phyloP scores from a whole-genome alignment of 352 stramenopile genomes.

The Pythium periplocum region DNA sequence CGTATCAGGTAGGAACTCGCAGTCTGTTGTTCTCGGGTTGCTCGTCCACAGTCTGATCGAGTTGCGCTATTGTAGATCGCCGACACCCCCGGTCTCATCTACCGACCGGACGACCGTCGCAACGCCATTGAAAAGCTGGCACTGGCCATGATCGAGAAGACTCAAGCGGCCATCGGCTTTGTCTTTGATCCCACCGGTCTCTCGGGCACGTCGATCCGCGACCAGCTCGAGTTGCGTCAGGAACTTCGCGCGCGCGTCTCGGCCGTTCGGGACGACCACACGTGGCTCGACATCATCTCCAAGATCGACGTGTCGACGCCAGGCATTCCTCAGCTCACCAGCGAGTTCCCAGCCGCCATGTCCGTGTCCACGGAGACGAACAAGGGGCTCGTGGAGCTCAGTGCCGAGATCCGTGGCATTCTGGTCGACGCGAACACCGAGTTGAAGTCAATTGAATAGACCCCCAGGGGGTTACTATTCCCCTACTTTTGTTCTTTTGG shows the following conservation, averaged over 20 bases:
- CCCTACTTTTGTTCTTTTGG: no score
- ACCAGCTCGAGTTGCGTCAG: slow-evolving; percentile 68
- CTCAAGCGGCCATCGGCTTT: slow-evolving; percentile 68
- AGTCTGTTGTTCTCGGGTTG: no score
- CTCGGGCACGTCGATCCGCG: slow-evolving; percentile 53
- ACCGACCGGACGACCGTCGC: slow-evolving; percentile 25
- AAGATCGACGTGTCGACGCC: slow-evolving; percentile 67
- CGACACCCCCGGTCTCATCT: slow-evolving; percentile 51
- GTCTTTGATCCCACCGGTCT: slow-evolving; percentile 73
- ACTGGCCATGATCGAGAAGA: slow-evolving; percentile 35
- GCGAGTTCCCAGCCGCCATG: slow-evolving; percentile 22
- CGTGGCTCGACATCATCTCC: slow-evolving; percentile 85
- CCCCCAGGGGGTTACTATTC: no score
- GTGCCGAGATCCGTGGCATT: slow-evolving; percentile 44
- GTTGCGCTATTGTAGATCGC: slow-evolving; percentile 43
- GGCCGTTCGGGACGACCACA: slow-evolving; percentile 30
- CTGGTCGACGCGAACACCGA: slow-evolving; percentile 22
- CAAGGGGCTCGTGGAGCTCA: slow-evolving; percentile 58
- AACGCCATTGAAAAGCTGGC: slow-evolving; percentile 40
- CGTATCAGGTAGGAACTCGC: slow-evolving; percentile 52
- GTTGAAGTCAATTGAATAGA: no score
- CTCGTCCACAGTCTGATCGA: no score
- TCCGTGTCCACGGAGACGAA: slow-evolving; percentile 73
- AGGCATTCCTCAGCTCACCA: slow-evolving; percentile 30
- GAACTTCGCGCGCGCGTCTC: slow-evolving; percentile 56